A percentile compares a stretch with the other conserved stretches of the same genome.
These are phyloP conservation scores for Choiromyces venosus DNA, from an alignment of 495 filamentous ascomycete species.

Conservation along the genomic window DNA sequence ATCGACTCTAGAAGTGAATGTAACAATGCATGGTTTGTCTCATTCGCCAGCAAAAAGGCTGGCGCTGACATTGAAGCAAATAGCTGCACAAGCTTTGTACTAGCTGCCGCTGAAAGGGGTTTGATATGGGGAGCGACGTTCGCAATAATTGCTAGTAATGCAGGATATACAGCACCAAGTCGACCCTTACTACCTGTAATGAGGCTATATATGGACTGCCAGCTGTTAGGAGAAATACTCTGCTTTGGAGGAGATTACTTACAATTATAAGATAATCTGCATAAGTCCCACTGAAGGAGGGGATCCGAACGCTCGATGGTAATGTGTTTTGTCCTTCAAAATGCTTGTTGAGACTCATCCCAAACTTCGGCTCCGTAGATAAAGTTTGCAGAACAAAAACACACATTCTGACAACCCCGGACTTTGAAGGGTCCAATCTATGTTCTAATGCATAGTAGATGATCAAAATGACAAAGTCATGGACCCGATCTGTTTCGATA, in stretches of 20 bases:
- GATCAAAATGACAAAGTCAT: conserved; percentile 87
- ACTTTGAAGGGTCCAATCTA: conserved; percentile 76
- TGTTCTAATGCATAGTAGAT: conserved; percentile 90
- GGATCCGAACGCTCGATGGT: conserved; percentile 70
- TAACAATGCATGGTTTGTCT: conserved; percentile 79
- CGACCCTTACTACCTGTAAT: conserved; percentile 90
- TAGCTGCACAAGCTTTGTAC: conserved; percentile 77
- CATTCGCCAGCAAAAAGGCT: conserved; percentile 89
- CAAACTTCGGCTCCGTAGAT: conserved; percentile 88
- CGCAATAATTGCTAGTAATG: conserved; percentile 84
- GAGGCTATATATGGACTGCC: conserved; percentile 81
- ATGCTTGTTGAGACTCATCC: conserved; percentile 76
- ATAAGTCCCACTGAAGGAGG: conserved; percentile 82
- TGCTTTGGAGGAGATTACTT: conserved; percentile 46
- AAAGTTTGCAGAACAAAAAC: conserved; percentile 93
- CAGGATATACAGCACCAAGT: conserved; percentile 86
- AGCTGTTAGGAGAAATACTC: conserved; percentile 29
- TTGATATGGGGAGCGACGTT: conserved; percentile 84
- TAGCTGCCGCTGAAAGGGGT: conserved; percentile 64
- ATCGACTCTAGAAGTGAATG: conserved; percentile 81
- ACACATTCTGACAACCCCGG: conserved; percentile 92
- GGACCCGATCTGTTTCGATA: conserved; percentile 86
- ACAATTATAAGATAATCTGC: conserved; percentile 91
- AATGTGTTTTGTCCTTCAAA: conserved; percentile 88
- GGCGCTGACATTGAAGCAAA: conserved; percentile 94